These are phyloP conservation scores for Wickerhamiella siamensis DNA, from an alignment of 805 yeast species.

Conservation along the genomic window DNA sequence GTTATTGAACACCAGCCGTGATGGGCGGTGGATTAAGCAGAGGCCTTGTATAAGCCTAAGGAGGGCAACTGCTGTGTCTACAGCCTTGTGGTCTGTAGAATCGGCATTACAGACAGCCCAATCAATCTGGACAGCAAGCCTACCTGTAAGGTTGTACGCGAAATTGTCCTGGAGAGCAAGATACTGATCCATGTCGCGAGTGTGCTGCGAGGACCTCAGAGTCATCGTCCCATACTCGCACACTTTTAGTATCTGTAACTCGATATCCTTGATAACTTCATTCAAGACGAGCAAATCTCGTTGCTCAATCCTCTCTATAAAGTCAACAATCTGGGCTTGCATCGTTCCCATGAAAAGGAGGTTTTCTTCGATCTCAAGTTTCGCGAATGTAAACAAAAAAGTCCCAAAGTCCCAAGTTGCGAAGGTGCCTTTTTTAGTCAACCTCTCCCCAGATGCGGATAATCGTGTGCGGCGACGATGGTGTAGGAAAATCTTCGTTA, in stretches of 20 bases:
- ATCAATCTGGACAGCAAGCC: conserved; percentile 17
- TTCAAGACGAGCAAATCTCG: background rate
- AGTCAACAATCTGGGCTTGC: background rate
- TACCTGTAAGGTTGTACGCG: conserved; percentile 35
- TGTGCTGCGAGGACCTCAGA: background rate
- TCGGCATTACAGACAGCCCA: background rate
- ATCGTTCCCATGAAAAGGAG: background rate
- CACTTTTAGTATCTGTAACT: background rate
- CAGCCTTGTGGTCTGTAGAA: background rate
- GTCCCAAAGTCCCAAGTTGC: too few relatives aligned
- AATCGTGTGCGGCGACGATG: conserved; percentile 89
- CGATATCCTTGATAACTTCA: background rate
- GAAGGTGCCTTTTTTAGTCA: background rate
- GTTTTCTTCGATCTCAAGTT: too few relatives aligned
- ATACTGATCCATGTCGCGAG: conserved; percentile 23
- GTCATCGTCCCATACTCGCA: background rate
- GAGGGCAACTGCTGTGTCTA: conserved; percentile 9
- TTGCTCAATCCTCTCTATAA: background rate
- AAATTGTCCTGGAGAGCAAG: conserved; percentile 37
- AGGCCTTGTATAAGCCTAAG: conserved; percentile 39
- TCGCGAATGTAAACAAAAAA: background rate
- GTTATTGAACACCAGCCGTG: conserved; percentile 36
- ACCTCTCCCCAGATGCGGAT: conserved; percentile 37
- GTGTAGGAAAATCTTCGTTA: conserved; percentile 36
- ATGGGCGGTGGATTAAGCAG: conserved; percentile 41